Conservation (phyloP, 306 rosid genomes). For the Lupinus albus region DNA sequence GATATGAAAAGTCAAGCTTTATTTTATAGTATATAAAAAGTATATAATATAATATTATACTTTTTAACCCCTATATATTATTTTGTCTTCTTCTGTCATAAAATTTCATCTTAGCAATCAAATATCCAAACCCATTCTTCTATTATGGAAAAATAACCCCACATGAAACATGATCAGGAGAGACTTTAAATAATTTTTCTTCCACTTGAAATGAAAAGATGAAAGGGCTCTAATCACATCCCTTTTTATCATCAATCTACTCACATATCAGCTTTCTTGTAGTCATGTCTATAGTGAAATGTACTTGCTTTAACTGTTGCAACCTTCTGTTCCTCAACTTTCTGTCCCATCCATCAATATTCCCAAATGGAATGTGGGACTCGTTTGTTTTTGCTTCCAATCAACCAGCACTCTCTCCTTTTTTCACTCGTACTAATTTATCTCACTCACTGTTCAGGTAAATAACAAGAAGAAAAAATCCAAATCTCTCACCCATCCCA, state of each 20-base stretch:
- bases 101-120: slow-evolving; percentile 26
- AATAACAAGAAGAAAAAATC: slow-evolving; percentile 42
- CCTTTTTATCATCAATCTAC: slow-evolving; percentile 56
- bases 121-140: slow-evolving; percentile 20
- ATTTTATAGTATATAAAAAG: slow-evolving; percentile 22
- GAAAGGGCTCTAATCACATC: slow-evolving; percentile 68
- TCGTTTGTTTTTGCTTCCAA: slow-evolving; percentile 57
- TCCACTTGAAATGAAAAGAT: slow-evolving; percentile 64
- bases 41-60: slow-evolving; percentile 27
- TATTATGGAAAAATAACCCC: slow-evolving; percentile 11
- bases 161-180: slow-evolving; percentile 11
- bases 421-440: slow-evolving; percentile 35
- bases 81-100: slow-evolving; percentile 48
- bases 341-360: slow-evolving; percentile 96
- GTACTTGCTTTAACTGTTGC: slow-evolving; percentile 75
- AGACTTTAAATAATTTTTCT: slow-evolving; percentile 40
- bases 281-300: slow-evolving; percentile 59
- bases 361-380: slow-evolving; percentile 83
- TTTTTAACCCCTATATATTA: slow-evolving; percentile 33
- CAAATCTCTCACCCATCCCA: slow-evolving; percentile 30
- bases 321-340: slow-evolving; percentile 95
- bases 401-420: slow-evolving; percentile 55
- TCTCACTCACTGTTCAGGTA: slow-evolving; percentile 48
- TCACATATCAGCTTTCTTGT: slow-evolving; percentile 55
- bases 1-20: slow-evolving; percentile 68